These are phyloP conservation scores for Carex kokanica DNA, from an alignment of 176 grass and related monocot species.

Conservation along the genomic window DNA sequence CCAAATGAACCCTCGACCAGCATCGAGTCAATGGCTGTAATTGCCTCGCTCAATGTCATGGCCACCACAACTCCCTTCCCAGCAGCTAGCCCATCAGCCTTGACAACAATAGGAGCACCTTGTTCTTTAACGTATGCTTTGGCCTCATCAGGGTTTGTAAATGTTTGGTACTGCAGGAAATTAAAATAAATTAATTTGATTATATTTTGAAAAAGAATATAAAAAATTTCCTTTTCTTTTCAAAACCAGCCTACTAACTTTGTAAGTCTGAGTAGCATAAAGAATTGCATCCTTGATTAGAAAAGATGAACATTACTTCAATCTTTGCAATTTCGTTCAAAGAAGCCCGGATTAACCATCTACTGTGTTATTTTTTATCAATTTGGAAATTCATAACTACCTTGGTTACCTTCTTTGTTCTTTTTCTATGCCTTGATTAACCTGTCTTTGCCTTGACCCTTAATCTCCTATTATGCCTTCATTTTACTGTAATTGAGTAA, in stretches of 20 bases:
- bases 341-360: background rate
- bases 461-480: background rate
- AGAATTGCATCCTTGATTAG: background rate
- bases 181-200: background rate
- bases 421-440: background rate
- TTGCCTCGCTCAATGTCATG: constrained; percentile 67
- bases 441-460: background rate
- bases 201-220: background rate
- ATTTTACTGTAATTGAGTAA: background rate
- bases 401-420: background rate
- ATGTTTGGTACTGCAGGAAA: constrained; percentile 59
- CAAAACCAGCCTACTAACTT: background rate
- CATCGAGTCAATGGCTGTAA: constrained; percentile 73
- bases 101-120: constrained; percentile 78
- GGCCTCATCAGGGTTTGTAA: constrained; percentile 56
- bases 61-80: constrained; percentile 83
- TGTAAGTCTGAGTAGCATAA: background rate
- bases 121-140: constrained; percentile 62
- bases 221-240: background rate
- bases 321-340: background rate
- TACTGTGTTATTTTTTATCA: background rate
- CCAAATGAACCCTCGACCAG: constrained; percentile 72
- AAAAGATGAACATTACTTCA: background rate
- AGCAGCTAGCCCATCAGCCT: constrained; percentile 83
- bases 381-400: background rate